These are phyloP conservation scores for Solanum tarapatanum DNA, from an alignment of 257 asterid genomes.

Conservation along the genomic window DNA sequence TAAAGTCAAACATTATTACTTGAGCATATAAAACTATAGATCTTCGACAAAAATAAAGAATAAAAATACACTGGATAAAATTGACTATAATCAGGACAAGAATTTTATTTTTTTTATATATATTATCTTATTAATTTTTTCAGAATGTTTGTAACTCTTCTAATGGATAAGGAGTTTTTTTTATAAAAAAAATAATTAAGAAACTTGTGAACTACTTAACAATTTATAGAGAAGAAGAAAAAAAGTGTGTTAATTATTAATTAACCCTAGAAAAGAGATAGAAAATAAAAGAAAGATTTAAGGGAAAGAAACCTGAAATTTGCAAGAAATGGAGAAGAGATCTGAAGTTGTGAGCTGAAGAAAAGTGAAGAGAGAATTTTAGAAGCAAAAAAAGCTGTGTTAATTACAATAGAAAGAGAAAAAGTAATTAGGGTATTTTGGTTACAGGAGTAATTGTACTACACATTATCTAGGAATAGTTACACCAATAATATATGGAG, in stretches of 20 bases:
- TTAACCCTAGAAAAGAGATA: background rate
- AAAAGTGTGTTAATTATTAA: background rate
- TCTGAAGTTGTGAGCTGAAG: background rate
- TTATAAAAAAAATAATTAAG: background rate
- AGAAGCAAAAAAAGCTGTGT: background rate
- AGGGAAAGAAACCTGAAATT: background rate
- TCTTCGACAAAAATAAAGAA: background rate
- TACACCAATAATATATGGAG: background rate
- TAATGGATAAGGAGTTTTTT: background rate
- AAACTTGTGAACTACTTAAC: background rate
- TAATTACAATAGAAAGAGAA: background rate
- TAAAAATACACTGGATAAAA: background rate
- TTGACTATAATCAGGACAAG: background rate
- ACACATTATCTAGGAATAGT: background rate
- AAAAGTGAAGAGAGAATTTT: background rate
- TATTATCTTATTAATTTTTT: background rate
- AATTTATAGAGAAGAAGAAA: background rate
- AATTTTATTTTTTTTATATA: background rate
- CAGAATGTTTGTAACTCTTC: background rate
- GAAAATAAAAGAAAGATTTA: background rate
- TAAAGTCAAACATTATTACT: background rate
- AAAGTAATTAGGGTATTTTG: background rate
- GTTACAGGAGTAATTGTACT: background rate
- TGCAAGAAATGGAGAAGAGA: constrained; percentile 3
- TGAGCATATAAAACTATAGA: background rate